Evolutionary conservation across 177 flowering plant genomes (phyloP).

Genomic region (Vitis hybrid): DNA sequence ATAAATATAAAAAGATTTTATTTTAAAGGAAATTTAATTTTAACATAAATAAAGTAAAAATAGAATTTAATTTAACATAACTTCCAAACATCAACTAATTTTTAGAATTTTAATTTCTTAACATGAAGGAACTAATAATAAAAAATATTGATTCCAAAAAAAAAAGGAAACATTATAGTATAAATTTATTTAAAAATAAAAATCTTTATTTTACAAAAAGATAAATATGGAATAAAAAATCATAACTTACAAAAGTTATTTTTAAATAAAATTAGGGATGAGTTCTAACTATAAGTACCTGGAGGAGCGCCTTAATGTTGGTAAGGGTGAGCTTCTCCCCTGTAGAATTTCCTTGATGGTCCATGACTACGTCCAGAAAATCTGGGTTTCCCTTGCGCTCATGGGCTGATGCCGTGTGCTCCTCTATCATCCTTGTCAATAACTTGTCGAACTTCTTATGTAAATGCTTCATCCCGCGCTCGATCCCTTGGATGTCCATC

Average conservation of each 20-base stretch:
- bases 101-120: no score
- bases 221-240: no score
- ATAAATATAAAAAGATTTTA: no score
- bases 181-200: not conserved
- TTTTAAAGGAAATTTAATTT: no score
- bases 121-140: not conserved
- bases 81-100: no score
- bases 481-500: constrained; percentile 57
- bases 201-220: no score
- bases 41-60: no score
- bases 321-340: constrained; percentile 31
- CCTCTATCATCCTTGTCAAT: constrained; percentile 37
- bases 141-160: not conserved
- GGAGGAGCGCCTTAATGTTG: constrained; percentile 46
- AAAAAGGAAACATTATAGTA: not conserved
- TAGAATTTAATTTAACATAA: no score
- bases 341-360: constrained; percentile 18
- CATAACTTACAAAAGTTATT: no score
- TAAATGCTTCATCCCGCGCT: constrained; percentile 36
- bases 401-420: constrained; percentile 24
- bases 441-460: constrained; percentile 36
- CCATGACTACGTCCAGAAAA: constrained; percentile 36
- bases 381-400: constrained; percentile 39
- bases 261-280: no score
- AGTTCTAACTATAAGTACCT: constrained; percentile 21